phyloP scores from a whole-genome alignment of 1,284 basidiomycete genomes.

The Flammula alnicola region DNA sequence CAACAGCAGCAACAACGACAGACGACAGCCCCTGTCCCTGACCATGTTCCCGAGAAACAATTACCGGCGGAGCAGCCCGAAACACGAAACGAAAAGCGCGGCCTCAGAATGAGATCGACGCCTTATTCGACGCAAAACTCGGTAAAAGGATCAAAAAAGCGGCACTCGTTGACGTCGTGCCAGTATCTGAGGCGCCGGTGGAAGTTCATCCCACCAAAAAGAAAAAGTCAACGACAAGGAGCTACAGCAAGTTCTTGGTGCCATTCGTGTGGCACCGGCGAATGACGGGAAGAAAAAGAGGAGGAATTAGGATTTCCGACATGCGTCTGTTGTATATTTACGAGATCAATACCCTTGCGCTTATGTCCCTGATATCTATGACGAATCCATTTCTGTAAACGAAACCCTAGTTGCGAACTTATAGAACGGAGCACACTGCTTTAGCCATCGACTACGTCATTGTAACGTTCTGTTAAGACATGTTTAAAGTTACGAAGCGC shows the following conservation, averaged over 20 bases:
- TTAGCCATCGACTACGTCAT: too few species aligned
- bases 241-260: constrained; percentile 45
- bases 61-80: constrained; percentile 23
- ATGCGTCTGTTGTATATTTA: too few species aligned
- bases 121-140: constrained; percentile 60
- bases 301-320: too few species aligned
- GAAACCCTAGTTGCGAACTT: too few species aligned
- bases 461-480: too few species aligned
- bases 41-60: background rate
- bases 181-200: background rate
- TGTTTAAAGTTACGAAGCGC: too few species aligned
- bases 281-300: constrained; percentile 30
- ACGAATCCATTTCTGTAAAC: too few species aligned
- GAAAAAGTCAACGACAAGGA: constrained; percentile 30
- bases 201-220: constrained; percentile 3
- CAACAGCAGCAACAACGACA: constrained; percentile 9
- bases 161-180: constrained; percentile 33
- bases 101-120: constrained; percentile 70
- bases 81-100: constrained; percentile 35
- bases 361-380: too few species aligned
- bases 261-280: constrained; percentile 48
- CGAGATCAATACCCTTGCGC: too few species aligned
- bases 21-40: background rate
- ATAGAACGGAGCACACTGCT: too few species aligned
- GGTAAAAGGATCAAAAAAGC: constrained; percentile 64